These are phyloP conservation scores for Sporothrix brunneoviolacea DNA, from an alignment of 2,329 filamentous ascomycete species.

Conservation along the genomic window DNA sequence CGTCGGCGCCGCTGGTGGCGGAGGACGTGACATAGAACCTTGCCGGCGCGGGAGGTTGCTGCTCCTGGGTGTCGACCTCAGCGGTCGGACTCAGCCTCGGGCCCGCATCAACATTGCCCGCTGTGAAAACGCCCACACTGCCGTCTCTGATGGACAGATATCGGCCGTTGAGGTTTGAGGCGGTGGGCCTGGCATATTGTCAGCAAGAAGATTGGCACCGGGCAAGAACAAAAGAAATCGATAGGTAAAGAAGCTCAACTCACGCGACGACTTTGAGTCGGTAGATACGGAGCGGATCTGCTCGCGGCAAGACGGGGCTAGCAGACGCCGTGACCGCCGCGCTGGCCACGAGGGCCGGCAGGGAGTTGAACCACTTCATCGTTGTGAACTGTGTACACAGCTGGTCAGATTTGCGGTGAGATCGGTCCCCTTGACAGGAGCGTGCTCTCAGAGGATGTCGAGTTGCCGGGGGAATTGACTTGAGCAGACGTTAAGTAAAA, in stretches of 20 bases:
- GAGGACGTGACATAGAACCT: conserved; percentile 25
- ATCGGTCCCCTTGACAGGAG: too few relatives aligned
- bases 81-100: neutral
- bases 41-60: conserved; percentile 14
- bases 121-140: conserved; percentile 26
- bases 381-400: neutral
- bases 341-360: conserved; percentile 27
- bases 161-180: conserved; percentile 24
- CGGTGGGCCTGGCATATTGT: neutral
- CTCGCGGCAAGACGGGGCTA: neutral
- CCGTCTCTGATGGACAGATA: conserved; percentile 27
- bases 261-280: conserved; percentile 13
- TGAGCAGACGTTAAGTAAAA: too few relatives aligned
- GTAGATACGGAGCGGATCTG: neutral
- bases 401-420: neutral
- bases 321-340: neutral
- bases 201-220: neutral
- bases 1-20: conserved; percentile 17
- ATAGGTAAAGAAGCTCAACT: neutral
- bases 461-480: too few relatives aligned
- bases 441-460: neutral
- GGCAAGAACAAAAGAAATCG: neutral
- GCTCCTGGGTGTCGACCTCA: too few relatives aligned
- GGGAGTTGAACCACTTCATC: conserved; percentile 3
- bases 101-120: neutral